Percentiles rank a stretch among this genome's conserved stretches.
Evolutionary conservation across 495 filamentous ascomycete genomes (phyloP).

Genomic region (Hyaloscypha finlandica): DNA sequence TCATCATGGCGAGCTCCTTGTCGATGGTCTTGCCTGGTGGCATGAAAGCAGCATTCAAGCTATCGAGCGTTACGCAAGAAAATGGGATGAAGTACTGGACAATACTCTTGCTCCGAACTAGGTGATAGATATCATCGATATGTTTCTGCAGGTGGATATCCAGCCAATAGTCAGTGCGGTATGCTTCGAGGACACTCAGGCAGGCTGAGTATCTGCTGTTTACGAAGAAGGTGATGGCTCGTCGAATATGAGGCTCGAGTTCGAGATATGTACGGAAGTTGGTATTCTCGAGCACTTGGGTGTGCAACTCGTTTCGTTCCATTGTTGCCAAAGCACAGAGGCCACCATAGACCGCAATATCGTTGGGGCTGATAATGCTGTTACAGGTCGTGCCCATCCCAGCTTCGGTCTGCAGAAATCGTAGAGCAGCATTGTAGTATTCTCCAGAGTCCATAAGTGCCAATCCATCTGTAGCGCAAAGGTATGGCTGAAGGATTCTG

Average conservation of each 20-base stretch:
- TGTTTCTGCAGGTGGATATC: conserved; percentile 86
- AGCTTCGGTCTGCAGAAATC: conserved; percentile 62
- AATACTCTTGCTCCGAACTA: conserved; percentile 86
- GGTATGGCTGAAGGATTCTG: conserved; percentile 61
- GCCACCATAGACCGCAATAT: conserved; percentile 89
- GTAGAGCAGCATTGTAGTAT: conserved; percentile 71
- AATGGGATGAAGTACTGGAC: conserved; percentile 87
- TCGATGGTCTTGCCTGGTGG: conserved; percentile 62
- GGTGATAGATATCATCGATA: conserved; percentile 64
- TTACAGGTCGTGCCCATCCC: conserved; percentile 61
- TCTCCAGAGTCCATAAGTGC: conserved; percentile 64
- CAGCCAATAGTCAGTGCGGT: conserved; percentile 81
- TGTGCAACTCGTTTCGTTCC: conserved; percentile 74
- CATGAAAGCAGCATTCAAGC: conserved; percentile 66
- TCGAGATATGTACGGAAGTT: conserved; percentile 87
- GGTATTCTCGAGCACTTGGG: conserved; percentile 72
- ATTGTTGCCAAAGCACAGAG: conserved; percentile 90
- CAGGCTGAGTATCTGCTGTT: conserved; percentile 84
- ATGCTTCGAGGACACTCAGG: conserved; percentile 76
- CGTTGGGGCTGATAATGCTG: conserved; percentile 77
- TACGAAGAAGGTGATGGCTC: conserved; percentile 85
- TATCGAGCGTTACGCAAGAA: conserved; percentile 69
- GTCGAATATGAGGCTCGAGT: conserved; percentile 90
- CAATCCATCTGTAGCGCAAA: conserved; percentile 68
- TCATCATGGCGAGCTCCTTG: conserved; percentile 75